A percentile compares a stretch with the other conserved stretches of the same genome.
Conservation (phyloP, 306 rosid species). For the Alnus rubra region DNA sequence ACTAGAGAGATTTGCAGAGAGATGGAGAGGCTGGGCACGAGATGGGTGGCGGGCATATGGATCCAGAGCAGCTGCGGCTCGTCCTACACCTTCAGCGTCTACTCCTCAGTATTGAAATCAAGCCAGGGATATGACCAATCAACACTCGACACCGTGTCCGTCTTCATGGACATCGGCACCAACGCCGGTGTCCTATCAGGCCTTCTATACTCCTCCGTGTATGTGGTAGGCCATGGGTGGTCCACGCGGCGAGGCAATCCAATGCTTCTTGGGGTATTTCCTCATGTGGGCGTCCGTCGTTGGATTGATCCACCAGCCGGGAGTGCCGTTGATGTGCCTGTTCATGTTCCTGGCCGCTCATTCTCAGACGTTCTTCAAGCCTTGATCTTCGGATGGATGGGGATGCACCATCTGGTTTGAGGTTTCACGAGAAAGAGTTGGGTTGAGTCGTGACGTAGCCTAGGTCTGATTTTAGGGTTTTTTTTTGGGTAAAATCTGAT, state of each 20-base stretch:
- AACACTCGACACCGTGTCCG: constrained; percentile 88
- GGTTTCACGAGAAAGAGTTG: too few relatives aligned
- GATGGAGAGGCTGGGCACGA: constrained; percentile 48
- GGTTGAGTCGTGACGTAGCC: too few relatives aligned
- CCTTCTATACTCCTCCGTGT: constrained; percentile 67
- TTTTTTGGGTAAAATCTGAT: too few relatives aligned
- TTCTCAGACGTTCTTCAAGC: constrained; percentile 72
- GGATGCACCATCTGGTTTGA: too few relatives aligned
- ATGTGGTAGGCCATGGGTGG: constrained; percentile 81
- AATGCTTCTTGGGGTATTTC: constrained; percentile 61
- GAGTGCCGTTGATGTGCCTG: constrained; percentile 65
- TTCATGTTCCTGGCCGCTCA: constrained; percentile 68
- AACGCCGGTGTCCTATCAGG: constrained; percentile 82
- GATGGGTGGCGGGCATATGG: constrained; percentile 77
- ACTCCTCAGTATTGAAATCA: constrained; percentile 73
- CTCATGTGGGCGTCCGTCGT: constrained; percentile 76
- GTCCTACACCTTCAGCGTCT: constrained; percentile 83
- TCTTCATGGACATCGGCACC: constrained; percentile 91
- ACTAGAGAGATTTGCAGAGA: background rate
- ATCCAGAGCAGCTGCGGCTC: constrained; percentile 85
- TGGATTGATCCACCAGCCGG: constrained; percentile 60
- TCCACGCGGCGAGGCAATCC: constrained; percentile 54
- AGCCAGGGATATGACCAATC: constrained; percentile 76
- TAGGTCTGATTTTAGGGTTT: too few relatives aligned
- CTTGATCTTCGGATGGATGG: too few relatives aligned